Base-by-base conservation (phyloP, 106 monocot species). In the Vanilla planifolia region DNA sequence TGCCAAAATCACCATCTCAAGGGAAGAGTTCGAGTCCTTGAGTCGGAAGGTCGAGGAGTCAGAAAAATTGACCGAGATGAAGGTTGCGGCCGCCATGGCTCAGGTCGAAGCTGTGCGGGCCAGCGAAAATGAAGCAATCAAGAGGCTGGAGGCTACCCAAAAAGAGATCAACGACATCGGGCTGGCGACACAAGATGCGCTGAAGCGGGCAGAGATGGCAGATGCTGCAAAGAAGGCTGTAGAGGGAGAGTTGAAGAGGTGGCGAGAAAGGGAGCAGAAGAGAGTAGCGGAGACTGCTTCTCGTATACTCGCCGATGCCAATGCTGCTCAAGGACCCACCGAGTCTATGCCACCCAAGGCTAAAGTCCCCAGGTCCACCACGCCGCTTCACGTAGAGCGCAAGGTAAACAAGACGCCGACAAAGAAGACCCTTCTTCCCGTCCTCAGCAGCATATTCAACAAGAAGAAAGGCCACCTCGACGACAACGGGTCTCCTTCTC, bases 181-280 rank as follows among this genome's bases (percentile, higher is more conserved):
- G 51, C 32, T 37, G 19, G 82, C 76, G 2, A 80, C 74, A 43
- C 69, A 68, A 48, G 86, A 91, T 5, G 82, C 91, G 4, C 62
- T 86, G 41, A 91, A 77, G 62, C 69, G 73, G 51, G 86, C 82
- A 40, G 79, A 83, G 35, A 80, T 82, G 79, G 79, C 86, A 0
- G 91, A 86, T 33, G 73, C 82, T 16, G 82, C 91, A 25, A 86
- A 79, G 82, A 82, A 61, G 59, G 86, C 82, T 0, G 74, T 86
- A 0, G 91, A 86, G 64, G 82, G 77, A 29, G 86, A 91, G 55
- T 45, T 86, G 58, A 82, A 56, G 68, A 86, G 67, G 56, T 74
- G 73, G 91, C 72, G 79, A 0, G 86, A 86, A 51, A 83, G 64
- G 68, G 86, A 86, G 56, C 79, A 82, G 65, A 76, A 80, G 59